phyloP scores from a whole-genome alignment of 768 basidiomycete species.

The Trametes sanguinea region DNA sequence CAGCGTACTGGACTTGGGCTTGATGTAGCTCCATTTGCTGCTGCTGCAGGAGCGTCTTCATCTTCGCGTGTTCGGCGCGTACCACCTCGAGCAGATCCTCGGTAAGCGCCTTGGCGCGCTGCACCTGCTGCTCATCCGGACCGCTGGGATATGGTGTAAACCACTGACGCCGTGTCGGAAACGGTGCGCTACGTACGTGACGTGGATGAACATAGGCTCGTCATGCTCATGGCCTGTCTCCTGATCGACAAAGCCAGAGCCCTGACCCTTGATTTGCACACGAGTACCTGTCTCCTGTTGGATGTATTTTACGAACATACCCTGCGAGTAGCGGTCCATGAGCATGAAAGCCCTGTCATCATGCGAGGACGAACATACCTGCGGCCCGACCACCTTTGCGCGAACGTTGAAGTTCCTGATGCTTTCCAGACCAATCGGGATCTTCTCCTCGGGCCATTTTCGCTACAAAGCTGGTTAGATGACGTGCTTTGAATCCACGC shows the following conservation, averaged over 20 bases:
- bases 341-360: background rate
- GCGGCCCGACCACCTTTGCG: conserved; percentile 96
- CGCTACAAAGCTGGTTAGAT: conserved; percentile 48
- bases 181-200: conserved; percentile 60
- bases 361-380: conserved; percentile 43
- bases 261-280: conserved; percentile 95
- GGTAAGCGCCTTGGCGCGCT: conserved; percentile 82
- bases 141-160: conserved; percentile 45
- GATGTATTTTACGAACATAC: conserved; percentile 97
- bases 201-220: conserved; percentile 90
- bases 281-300: conserved; percentile 94
- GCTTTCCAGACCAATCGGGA: conserved; percentile 85
- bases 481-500: background rate
- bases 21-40: conserved; percentile 89
- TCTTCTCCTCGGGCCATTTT: conserved; percentile 98
- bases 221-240: conserved; percentile 88
- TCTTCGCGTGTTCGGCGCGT: conserved; percentile 82
- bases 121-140: conserved; percentile 85
- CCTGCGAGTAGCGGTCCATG: conserved; percentile 45
- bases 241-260: conserved; percentile 92
- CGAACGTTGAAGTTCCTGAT: conserved; percentile 97
- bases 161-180: background rate
- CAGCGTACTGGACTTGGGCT: conserved; percentile 79
- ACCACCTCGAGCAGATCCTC: conserved; percentile 93
- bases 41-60: conserved; percentile 59